Base-by-base conservation (phyloP, 495 filamentous ascomycete genomes). In the Penicillium canariense region DNA sequence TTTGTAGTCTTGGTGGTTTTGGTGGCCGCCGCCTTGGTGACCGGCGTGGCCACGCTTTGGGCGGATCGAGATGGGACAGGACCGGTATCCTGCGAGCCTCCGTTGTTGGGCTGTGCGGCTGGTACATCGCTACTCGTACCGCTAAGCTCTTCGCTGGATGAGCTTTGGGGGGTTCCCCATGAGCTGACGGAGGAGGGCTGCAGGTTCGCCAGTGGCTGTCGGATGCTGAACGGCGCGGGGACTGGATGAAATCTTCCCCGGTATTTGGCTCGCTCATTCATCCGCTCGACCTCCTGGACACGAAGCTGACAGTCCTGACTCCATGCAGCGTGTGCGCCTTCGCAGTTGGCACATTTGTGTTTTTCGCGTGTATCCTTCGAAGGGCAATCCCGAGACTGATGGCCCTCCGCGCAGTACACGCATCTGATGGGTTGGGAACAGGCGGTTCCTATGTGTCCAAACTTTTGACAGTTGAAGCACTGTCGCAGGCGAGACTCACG, bases 241-340 rank as follows among this genome's bases (percentile, higher is more conserved):
- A n/a, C n/a, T n/a, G n/a, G n/a, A n/a, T n/a, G n/a, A n/a, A n/a
- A n/a, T n/a, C n/a, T n/a, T n/a, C n/a, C n/a, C n/a, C n/a, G n/a
- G n/a, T n/a, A n/a, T n/a, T n/a, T n/a, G n/a, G n/a, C n/a, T n/a
- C n/a, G n/a, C n/a, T n/a, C n/a, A n/a, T n/a, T n/a, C n/a, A n/a
- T 7, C 1, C 4, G 1, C 8, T 36, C n/a, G 17, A 36, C n/a
- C 34, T 36, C 34, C 0, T 15, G 34, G 5, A 15, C 5, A 15
- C 34, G 34, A 15, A 15, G n/a, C 14, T 36, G n/a, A 7, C 34
- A 36, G n/a, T 36, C 34, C n/a, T 14, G n/a, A 7, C 34, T 36
- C 50, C 40, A 53, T 2, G 39, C 40, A 36, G 50, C 18, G 6
- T 53, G 50, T 45, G 40, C 40, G 15, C 40, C 50, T 11, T 22